Conservation (phyloP, 345 rosid genomes). For the Erodium maritimum region DNA sequence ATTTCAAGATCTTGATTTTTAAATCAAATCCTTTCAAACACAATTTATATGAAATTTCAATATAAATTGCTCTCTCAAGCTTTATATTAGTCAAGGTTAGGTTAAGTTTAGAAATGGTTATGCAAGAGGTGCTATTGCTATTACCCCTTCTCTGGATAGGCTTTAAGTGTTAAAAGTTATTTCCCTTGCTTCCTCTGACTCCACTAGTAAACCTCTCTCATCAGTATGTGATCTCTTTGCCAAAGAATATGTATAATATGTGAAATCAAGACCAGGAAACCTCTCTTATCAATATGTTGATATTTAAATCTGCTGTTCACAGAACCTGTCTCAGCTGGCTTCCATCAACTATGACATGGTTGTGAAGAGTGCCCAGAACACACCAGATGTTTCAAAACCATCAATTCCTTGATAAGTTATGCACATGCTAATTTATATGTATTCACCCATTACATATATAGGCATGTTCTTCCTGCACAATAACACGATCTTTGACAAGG, state of each 20-base stretch:
- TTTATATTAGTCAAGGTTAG: not conserved
- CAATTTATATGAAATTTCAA: too few relatives aligned
- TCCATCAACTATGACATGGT: slow-evolving; percentile 82
- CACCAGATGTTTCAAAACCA: slow-evolving; percentile 37
- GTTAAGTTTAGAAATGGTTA: not conserved
- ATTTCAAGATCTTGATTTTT: too few relatives aligned
- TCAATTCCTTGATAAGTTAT: slow-evolving; percentile 22
- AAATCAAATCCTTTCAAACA: too few relatives aligned
- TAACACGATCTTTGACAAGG: too few relatives aligned
- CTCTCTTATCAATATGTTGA: not conserved
- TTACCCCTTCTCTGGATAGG: not conserved
- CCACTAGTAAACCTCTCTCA: too few relatives aligned
- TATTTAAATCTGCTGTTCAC: slow-evolving; percentile 5
- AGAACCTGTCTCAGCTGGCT: slow-evolving; percentile 89
- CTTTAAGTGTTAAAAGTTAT: too few relatives aligned
- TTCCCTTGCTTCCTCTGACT: too few relatives aligned
- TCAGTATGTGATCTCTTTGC: too few relatives aligned
- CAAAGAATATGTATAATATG: too few relatives aligned
- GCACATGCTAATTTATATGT: not conserved
- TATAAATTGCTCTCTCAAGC: not conserved
- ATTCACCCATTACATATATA: too few relatives aligned
- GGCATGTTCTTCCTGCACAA: too few relatives aligned
- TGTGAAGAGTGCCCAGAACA: slow-evolving; percentile 41
- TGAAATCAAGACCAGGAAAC: too few relatives aligned
- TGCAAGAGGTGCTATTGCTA: not conserved